Evolutionary conservation across 305 asterid species (phyloP), one percentile per base, ranked within the genome.

Genomic region (Salvia sclarea): DNA sequence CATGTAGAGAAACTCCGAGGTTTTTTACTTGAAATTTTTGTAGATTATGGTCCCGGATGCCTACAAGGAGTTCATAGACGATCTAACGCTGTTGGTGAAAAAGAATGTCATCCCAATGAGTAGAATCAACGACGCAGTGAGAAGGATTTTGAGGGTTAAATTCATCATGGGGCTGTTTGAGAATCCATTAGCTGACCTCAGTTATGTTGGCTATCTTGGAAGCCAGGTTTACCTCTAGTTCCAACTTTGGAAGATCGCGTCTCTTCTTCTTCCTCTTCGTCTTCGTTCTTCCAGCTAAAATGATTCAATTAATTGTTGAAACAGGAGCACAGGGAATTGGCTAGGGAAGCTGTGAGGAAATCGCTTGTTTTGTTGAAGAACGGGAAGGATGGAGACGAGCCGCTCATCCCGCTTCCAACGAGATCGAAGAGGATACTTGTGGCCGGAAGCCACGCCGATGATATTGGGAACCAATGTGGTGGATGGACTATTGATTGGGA

Each of bases 321-420:
- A 71, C 70, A 86, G 87, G 83, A 77, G 54, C 91, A 88, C 70
- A 83, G 93, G 68, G 91, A 86, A 20, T 76, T 88, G 68, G 93
- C 93, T 20, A 84, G 96, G 57, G 89, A 86, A 84, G 96, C 93
- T 1, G 96, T 88, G 45, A 84, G 96, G 77, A 85, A 83, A 64
- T 86, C 96, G 0, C 86, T 86, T 3, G 93, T 88, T 20, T 78
- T 88, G 13, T 24, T 88, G 47, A 88, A 88, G 76, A 86, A 88
- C 14, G 91, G 93, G 4, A 74, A 80, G 64, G 74, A 64, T 43
- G 54, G 69, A 9, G 72, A 81, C 12, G 66, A 52, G 53, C 93
- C 91, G 0, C 8, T 88, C 76, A 80, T 88, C 64, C 96, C 96
- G n/a, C 89, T 88, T 11, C 84, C 93, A 6, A 86, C 75, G 37